Evolutionary conservation across 805 yeast species (phyloP).

Genomic region (Nakazawaea ambrosiae): DNA sequence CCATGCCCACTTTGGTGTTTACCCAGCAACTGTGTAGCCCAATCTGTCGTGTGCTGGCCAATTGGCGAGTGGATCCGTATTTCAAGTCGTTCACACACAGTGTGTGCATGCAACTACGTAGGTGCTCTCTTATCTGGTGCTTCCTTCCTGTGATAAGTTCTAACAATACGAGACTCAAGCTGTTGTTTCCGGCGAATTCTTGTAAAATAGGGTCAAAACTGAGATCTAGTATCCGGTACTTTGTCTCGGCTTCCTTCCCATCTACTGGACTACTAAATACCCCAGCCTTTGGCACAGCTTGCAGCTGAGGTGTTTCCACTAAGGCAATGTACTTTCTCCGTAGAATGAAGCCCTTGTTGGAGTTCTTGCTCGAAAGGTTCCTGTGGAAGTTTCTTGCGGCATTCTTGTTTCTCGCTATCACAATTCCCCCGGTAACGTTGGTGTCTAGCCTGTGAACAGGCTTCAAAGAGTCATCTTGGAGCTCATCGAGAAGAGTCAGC

Average conservation of each 20-base stretch:
- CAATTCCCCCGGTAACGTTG: slow-evolving; percentile 33
- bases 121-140: slow-evolving; percentile 32
- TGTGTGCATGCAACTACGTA: slow-evolving; percentile 14
- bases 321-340: slow-evolving; percentile 29
- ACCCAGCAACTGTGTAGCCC: slow-evolving; percentile 32
- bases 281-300: background rate
- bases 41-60: slow-evolving; percentile 17
- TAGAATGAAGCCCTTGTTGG: slow-evolving; percentile 26
- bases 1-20: slow-evolving; percentile 24
- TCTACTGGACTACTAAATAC: slow-evolving; percentile 1
- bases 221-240: slow-evolving; percentile 9
- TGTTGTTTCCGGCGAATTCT: slow-evolving; percentile 13
- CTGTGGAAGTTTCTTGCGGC: slow-evolving; percentile 26
- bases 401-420: slow-evolving; percentile 26
- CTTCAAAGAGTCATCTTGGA: slow-evolving; percentile 13
- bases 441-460: slow-evolving; percentile 32
- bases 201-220: slow-evolving; percentile 1
- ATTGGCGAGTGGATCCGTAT: slow-evolving; percentile 16
- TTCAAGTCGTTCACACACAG: slow-evolving; percentile 25
- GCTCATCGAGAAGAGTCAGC: slow-evolving; percentile 8
- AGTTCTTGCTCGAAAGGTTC: slow-evolving; percentile 24
- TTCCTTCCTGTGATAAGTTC: slow-evolving; percentile 32
- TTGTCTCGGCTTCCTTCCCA: slow-evolving; percentile 11
- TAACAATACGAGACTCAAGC: slow-evolving; percentile 18
- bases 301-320: background rate